Percentiles rank a stretch among this genome's conserved stretches.
These are phyloP conservation scores for Aphanoascus verrucosus DNA, from an alignment of 2,329 filamentous ascomycete genomes.

Conservation along the genomic window DNA sequence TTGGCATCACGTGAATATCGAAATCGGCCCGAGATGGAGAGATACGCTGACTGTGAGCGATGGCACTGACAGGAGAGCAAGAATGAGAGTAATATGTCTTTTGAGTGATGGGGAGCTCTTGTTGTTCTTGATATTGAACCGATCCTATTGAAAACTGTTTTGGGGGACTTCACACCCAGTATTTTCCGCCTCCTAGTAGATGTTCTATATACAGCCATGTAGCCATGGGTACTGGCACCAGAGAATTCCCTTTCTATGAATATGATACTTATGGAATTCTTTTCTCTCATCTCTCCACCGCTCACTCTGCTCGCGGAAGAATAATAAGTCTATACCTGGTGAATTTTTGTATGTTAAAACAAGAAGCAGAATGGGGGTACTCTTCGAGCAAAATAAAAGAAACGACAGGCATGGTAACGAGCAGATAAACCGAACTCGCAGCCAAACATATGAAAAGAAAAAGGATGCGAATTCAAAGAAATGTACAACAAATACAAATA, in stretches of 20 bases:
- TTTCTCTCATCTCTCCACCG: not conserved
- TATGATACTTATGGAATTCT: not conserved
- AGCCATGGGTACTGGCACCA: no score
- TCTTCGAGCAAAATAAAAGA: not conserved
- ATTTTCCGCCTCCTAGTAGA: no score
- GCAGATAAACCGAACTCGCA: not conserved
- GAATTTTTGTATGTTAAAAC: not conserved
- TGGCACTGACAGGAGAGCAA: no score
- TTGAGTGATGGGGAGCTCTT: no score
- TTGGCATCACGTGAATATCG: not conserved
- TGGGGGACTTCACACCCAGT: no score
- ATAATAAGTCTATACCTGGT: not conserved
- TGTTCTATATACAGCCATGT: no score
- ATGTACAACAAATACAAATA: not conserved
- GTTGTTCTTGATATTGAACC: no score
- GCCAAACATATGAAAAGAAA: not conserved
- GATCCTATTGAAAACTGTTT: no score
- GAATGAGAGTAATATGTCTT: no score
- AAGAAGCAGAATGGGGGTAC: slow-evolving; percentile 2
- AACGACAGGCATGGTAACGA: not conserved
- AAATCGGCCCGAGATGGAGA: no score
- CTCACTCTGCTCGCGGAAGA: not conserved
- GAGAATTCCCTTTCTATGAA: not conserved
- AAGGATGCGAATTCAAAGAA: not conserved
- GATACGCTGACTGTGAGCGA: no score